Evolutionary conservation across 2,329 filamentous ascomycete genomes (phyloP), one percentile per base, ranked within the genome.

Genomic region (Cladorrhinum sp.): DNA sequence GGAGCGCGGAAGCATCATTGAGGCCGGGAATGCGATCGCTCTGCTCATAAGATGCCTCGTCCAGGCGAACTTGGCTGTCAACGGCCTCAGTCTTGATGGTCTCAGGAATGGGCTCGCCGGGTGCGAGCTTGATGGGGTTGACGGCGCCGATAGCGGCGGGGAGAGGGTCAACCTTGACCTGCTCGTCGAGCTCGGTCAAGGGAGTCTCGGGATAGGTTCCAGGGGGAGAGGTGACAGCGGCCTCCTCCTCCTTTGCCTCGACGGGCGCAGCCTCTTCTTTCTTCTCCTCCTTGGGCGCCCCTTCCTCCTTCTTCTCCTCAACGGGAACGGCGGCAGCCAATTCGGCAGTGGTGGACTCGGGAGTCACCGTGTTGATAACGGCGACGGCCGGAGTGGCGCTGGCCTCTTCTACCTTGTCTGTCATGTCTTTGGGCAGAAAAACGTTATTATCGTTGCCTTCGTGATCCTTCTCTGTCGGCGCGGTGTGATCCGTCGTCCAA

Each of bases 381-480:
- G 77, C 76, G 55, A 71, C 76, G 60, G 76, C 76, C 56, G 72
- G 76, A 61, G 64, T 61, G 52, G 62, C 62, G 23, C 59, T 58
- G 51, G 65, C 54, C 57, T 66, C 65, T 60, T 67, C 64, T 50
- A 62, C 46, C 51, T 64, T 70, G 66, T 78, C 74, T 28, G 26
- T 28, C 67, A 96, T 89, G 72, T 91, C 83, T 65, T 92, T 85
- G 61, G 89, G 86, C 46, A 85, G 84, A 60, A 99, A 84, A 66
- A 97, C 86, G 85, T 98, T 98, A 83, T 98, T 98, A 70, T 92
- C 81, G 82, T 94, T 96, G 71, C 90, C 89, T 71, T 87, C 82
- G 66, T 84, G 83, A 80, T 97, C 94, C 71, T 86, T 85, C 78
- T 97, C 93, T 77, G 89, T 88, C 62, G 90, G 90, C 48, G 88